Base-by-base conservation (phyloP, 495 filamentous ascomycete species). In the Aspergillus campestris region DNA sequence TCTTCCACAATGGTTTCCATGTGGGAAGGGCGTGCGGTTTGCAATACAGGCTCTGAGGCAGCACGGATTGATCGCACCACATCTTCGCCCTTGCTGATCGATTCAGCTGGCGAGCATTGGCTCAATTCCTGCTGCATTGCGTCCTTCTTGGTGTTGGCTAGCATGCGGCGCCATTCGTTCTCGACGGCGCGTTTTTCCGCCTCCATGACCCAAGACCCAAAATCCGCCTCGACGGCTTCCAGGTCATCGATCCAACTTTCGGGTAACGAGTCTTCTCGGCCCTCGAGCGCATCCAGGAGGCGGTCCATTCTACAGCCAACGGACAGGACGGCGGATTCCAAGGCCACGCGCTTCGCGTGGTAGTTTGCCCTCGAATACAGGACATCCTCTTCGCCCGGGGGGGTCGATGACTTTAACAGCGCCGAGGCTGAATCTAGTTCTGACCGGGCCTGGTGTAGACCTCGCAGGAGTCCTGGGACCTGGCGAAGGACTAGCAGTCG, bases 161-260 rank as follows among this genome's bases (percentile, higher is more conserved):
- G 52, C 30, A 49, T 44, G 32, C 56, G 59, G 29, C 56, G 53
- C 62, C 66, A 69, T 50, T 72, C 74, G 13, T 62, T 71, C 14
- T 69, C 66, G 29, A 77, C 53, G 27, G 65, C 60, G 31, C 65
- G 60, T 42, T 60, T 59, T 45, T 73, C 71, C 34, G 67, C 67
- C 42, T 79, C 66, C 12, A 79, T 75, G 10, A 79, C 80, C 94
- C 92, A 97, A 10, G 77, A 69, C 7, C 79, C 76, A 64, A 89
- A 95, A n/a, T 84, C 77, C 8, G 77, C 71, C 55, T 98, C 94
- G 10, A 95, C 64, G 0, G 62, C 59, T 58, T 97, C 94, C 54
- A 97, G 77, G 6, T 81, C 72, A 45, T 90, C 87, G 38, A 96
- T 78, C 94, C 94, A 98, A 13, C 65, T 55, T 30, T 94, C 87